A percentile compares a stretch with the other conserved stretches of the same genome.
phyloP scores from a whole-genome alignment of 1,284 basidiomycete species.

The Cryptococcus neoformans region DNA sequence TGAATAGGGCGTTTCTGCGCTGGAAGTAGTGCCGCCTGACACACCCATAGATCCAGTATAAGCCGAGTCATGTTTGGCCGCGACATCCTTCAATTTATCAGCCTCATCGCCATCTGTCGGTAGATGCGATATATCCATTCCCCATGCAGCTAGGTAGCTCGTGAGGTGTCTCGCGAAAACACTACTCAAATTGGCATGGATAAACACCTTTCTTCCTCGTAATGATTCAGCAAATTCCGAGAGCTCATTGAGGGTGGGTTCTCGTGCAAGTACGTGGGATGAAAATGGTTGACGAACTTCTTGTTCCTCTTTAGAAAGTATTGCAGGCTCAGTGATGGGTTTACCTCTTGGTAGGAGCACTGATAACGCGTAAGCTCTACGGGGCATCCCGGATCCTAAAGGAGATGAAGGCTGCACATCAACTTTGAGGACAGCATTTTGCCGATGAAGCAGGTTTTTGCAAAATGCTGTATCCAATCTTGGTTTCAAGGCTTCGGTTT shows the following conservation, averaged over 20 bases:
- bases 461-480: constrained; percentile 63
- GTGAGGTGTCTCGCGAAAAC: constrained; percentile 87
- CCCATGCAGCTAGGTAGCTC: constrained; percentile 89
- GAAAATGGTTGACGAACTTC: constrained; percentile 53
- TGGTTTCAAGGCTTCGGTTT: constrained; percentile 51
- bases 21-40: background rate
- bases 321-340: constrained; percentile 40
- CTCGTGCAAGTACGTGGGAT: constrained; percentile 56
- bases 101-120: constrained; percentile 52
- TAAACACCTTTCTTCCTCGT: constrained; percentile 70
- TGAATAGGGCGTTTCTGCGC: constrained; percentile 9
- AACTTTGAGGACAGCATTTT: constrained; percentile 59
- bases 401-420: constrained; percentile 38
- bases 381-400: constrained; percentile 24
- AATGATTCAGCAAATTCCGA: constrained; percentile 72
- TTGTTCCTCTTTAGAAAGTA: constrained; percentile 53
- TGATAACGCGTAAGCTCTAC: constrained; percentile 48
- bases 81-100: background rate
- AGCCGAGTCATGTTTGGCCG: constrained; percentile 27
- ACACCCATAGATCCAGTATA: constrained; percentile 17
- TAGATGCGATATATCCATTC: constrained; percentile 82
- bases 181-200: constrained; percentile 77
- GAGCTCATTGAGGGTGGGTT: constrained; percentile 74
- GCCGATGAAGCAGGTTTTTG: constrained; percentile 62
- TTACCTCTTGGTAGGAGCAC: constrained; percentile 44